phyloP scores from a whole-genome alignment of 148 eudicot species.

The Linanthus parryae region DNA sequence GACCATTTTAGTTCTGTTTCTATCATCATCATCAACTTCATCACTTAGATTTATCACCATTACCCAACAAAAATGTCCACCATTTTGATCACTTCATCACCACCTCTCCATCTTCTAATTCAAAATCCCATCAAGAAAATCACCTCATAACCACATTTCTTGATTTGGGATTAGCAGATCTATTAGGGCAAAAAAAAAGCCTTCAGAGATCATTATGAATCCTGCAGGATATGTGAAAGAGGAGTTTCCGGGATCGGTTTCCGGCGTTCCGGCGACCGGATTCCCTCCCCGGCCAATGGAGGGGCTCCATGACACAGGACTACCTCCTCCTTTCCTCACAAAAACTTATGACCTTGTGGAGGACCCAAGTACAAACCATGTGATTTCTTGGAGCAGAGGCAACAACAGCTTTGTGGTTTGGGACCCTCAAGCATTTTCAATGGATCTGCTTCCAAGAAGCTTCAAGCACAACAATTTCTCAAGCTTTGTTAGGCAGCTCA shows the following conservation, averaged over 20 bases:
- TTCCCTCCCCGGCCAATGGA: constrained; percentile 49
- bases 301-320: constrained; percentile 32
- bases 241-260: constrained; percentile 6
- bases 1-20: too few species aligned
- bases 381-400: constrained; percentile 46
- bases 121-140: too few species aligned
- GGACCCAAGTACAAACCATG: constrained; percentile 23
- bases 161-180: too few species aligned
- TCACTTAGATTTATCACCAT: too few species aligned
- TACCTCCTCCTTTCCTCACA: constrained; percentile 46
- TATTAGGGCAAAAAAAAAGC: too few species aligned
- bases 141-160: too few species aligned
- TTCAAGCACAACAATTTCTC: too few species aligned
- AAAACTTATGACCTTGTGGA: constrained; percentile 52
- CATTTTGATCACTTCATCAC: too few species aligned
- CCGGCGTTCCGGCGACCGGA: neutral
- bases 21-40: too few species aligned
- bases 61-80: too few species aligned
- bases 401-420: constrained; percentile 51
- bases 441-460: constrained; percentile 33
- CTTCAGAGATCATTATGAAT: constrained; percentile 12
- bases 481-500: too few species aligned
- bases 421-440: constrained; percentile 41
- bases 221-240: constrained; percentile 15
- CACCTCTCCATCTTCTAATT: too few species aligned